Conservation (phyloP, 1,139 yeast species). For the Sugiyamaella novakii region DNA sequence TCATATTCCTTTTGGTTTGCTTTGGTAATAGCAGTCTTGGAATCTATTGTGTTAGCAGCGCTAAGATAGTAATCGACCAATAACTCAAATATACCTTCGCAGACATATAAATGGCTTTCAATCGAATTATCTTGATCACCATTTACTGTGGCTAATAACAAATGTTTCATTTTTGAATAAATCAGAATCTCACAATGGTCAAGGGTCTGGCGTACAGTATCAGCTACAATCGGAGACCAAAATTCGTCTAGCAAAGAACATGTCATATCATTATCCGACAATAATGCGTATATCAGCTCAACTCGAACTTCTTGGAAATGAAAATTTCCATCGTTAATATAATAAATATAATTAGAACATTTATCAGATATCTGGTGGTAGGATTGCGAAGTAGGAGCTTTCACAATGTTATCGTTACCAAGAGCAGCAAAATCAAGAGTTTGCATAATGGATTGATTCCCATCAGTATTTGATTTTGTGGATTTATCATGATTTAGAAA, state of each 20-base stretch:
- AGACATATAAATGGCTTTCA: constrained; percentile 21
- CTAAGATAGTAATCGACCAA: constrained; percentile 51
- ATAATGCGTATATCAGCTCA: constrained; percentile 40
- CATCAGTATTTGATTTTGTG: constrained; percentile 18
- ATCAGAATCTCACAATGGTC: constrained; percentile 31
- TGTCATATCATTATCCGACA: constrained; percentile 33
- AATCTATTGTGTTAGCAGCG: no score
- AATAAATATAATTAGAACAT: constrained; percentile 36
- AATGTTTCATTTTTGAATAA: constrained; percentile 19
- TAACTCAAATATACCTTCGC: constrained; percentile 55
- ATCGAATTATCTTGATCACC: neutral
- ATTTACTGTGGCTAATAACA: constrained; percentile 1
- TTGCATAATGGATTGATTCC: constrained; percentile 43
- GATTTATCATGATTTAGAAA: constrained; percentile 30
- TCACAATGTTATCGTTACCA: constrained; percentile 24
- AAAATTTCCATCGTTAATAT: constrained; percentile 40
- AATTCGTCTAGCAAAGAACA: constrained; percentile 27
- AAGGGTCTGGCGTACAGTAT: constrained; percentile 27
- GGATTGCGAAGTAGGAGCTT: constrained; percentile 1
- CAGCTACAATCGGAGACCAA: constrained; percentile 35
- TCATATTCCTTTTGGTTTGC: constrained; percentile 31
- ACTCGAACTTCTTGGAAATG: constrained; percentile 55
- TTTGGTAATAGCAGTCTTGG: no score
- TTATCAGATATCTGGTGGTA: neutral
- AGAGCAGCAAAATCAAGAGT: constrained; percentile 44